Base-by-base conservation (phyloP, 768 basidiomycete genomes). In the Rhodocollybia butyracea region DNA sequence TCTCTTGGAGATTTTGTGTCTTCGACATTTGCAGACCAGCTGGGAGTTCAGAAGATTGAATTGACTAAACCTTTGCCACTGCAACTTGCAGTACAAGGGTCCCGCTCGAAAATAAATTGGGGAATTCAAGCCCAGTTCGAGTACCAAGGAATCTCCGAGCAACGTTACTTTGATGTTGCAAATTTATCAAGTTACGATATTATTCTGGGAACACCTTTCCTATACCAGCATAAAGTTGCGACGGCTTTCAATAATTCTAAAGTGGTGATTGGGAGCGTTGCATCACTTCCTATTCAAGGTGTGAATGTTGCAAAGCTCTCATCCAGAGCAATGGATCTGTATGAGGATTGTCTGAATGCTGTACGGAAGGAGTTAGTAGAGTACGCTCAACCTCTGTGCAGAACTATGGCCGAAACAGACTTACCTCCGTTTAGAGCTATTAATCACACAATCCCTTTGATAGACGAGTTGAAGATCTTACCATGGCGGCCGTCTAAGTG, bases 1-100 rank as follows among this genome's bases (percentile, higher is more conserved):
- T 76, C 72, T 0, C 53, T 73, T 0, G 73, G 73, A 1, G 76
- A 78, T 56, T 77, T 79, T 51, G 67, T 79, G 26, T 73, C 73
- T 0, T 60, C 68, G 0, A 68, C 61, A 1, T 22, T 77, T 0
- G 71, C 68, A 0, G 70, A 75, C 46, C 77, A 79, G 56, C 54
- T 78, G 3, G 63, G 65, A 2, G 32, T 74, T 0, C 53, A 61
- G 27, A 55, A 51, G 1, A 54, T 58, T 0, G 56, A 60, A 11
- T 58, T 78, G 1, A 64, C 46, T 0, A 64, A 66, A 26, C 76
- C 71, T 2, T 21, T 79, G 2, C 53, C 65, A 0, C 43, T 78
- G 0, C 72, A 75, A 15, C 59, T 81, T 0, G 77, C 76, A 0
- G 71, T 75, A 0, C 69, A 73, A 30, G 79, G 76, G 0, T 79